phyloP scores from a whole-genome alignment of 1,139 yeast genomes.

The Lodderomyces jiufengensis region DNA sequence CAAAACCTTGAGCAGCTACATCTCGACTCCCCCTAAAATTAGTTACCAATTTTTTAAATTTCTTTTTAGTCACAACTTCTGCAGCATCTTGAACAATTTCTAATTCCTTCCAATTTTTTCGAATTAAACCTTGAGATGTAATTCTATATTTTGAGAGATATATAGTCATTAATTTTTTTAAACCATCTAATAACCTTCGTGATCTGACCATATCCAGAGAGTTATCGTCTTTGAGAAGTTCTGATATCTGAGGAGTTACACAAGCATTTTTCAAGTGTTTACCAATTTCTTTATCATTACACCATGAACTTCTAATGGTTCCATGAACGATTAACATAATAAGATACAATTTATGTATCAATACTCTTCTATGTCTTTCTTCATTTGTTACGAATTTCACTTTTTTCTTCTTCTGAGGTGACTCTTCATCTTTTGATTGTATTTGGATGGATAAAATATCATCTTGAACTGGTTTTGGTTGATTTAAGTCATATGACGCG shows the following conservation, averaged over 20 bases:
- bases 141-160: conserved; percentile 63
- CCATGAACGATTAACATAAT: conserved; percentile 64
- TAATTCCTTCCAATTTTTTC: conserved; percentile 61
- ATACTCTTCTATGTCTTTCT: conserved; percentile 12
- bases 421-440: conserved; percentile 4
- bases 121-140: conserved; percentile 40
- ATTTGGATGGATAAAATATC: conserved; percentile 11
- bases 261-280: conserved; percentile 31
- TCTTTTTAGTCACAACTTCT: conserved; percentile 27
- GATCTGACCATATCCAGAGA: conserved; percentile 49
- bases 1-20: conserved; percentile 83
- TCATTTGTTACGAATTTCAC: conserved; percentile 10
- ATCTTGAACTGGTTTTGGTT: neutral
- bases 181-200: conserved; percentile 69
- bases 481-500: conserved; percentile 9
- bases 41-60: conserved; percentile 40
- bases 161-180: conserved; percentile 56
- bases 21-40: conserved; percentile 70
- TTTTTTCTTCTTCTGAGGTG: conserved; percentile 18
- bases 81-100: conserved; percentile 21
- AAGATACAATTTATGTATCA: conserved; percentile 58
- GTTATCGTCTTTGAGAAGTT: conserved; percentile 29
- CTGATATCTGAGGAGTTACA: conserved; percentile 38
- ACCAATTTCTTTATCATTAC: conserved; percentile 49
- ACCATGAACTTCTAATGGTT: conserved; percentile 67